Evolutionary conservation across 768 basidiomycete species (phyloP).

Genomic region (Leccinellum luteum): DNA sequence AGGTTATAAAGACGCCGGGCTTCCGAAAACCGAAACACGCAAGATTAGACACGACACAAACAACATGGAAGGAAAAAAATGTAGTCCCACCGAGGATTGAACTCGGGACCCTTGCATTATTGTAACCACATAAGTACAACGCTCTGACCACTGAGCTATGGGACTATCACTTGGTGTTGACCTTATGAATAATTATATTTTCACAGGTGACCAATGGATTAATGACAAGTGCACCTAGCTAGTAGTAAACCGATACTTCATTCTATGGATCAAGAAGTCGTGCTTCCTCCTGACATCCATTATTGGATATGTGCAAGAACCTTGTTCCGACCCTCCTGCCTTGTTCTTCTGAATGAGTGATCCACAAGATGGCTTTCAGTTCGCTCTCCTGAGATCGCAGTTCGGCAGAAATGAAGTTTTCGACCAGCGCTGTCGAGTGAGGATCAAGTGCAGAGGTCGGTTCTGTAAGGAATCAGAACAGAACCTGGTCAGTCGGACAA

Average conservation of each 20-base stretch:
- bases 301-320: slow-evolving; percentile 49
- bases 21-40: not conserved
- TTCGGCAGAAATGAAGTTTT: slow-evolving; percentile 54
- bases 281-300: slow-evolving; percentile 43
- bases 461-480: slow-evolving; percentile 45
- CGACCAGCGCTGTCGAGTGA: slow-evolving; percentile 61
- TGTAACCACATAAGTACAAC: slow-evolving; percentile 60
- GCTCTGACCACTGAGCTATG: slow-evolving; percentile 64
- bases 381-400: slow-evolving; percentile 46
- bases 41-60: not conserved
- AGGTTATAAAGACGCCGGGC: not conserved
- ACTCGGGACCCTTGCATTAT: slow-evolving; percentile 62
- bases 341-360: slow-evolving; percentile 85
- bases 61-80: slow-evolving; percentile 26
- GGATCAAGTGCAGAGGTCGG: slow-evolving; percentile 88
- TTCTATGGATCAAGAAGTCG: slow-evolving; percentile 27
- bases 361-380: slow-evolving; percentile 80
- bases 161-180: slow-evolving; percentile 29
- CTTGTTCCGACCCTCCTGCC: slow-evolving; percentile 70
- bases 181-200: not conserved
- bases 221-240: not conserved
- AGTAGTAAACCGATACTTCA: not conserved
- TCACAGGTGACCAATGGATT: not conserved
- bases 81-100: slow-evolving; percentile 63
- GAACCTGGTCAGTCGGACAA: not conserved